Evolutionary conservation across 805 yeast species (phyloP).

Genomic region (Candida pseudoglaebosa): DNA sequence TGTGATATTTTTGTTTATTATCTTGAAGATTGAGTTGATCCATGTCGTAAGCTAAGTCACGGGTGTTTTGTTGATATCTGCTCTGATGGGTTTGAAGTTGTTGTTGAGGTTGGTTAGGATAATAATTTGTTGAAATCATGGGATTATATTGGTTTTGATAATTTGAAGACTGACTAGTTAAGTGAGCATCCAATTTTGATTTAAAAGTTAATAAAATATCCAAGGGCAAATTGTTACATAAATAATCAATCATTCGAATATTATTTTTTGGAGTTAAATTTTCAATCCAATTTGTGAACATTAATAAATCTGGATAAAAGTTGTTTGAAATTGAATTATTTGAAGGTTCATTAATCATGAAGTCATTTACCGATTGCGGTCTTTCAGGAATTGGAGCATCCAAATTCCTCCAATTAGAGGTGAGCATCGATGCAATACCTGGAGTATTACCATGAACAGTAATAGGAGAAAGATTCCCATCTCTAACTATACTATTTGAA

Average conservation of each 20-base stretch:
- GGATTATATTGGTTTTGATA: not conserved
- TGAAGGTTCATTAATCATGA: conserved; percentile 10
- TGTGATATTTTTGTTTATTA: conserved; percentile 6
- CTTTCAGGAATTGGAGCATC: conserved; percentile 27
- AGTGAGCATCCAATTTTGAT: conserved; percentile 41
- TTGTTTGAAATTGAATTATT: conserved; percentile 14
- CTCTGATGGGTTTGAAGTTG: conserved; percentile 3
- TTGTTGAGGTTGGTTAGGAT: conserved; percentile 6
- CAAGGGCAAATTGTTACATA: conserved; percentile 47
- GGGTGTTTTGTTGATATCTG: conserved; percentile 4
- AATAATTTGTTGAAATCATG: not conserved
- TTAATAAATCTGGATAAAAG: conserved; percentile 49
- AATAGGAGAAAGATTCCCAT: conserved; percentile 1
- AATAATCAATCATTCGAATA: conserved; percentile 50
- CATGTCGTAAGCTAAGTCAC: conserved; percentile 10
- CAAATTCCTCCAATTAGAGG: conserved; percentile 2
- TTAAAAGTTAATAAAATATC: conserved; percentile 50
- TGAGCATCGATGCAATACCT: conserved; percentile 4
- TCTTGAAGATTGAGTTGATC: conserved; percentile 10
- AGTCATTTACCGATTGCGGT: conserved; percentile 43
- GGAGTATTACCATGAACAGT: conserved; percentile 1
- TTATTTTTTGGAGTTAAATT: conserved; percentile 49
- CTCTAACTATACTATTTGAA: not conserved
- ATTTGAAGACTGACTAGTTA: conserved; percentile 13
- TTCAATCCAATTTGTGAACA: conserved; percentile 49